A percentile compares a stretch with the other conserved stretches of the same genome.
phyloP scores from a whole-genome alignment of 2,329 filamentous ascomycete species.

The Neofusicoccum sp. region DNA sequence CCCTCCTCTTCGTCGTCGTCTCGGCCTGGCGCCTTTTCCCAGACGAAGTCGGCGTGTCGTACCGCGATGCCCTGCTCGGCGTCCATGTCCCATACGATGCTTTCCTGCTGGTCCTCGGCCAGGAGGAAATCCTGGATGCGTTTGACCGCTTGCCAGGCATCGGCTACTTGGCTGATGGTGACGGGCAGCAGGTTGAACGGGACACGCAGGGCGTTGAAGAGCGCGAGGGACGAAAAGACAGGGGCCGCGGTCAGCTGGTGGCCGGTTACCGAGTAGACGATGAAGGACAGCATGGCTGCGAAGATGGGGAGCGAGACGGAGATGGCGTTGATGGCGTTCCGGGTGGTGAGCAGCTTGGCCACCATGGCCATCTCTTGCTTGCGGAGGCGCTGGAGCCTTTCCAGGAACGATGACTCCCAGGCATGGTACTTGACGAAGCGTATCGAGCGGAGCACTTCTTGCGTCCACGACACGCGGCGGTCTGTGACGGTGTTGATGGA shows the following conservation, averaged over 20 bases:
- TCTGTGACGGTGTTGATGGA: constrained; percentile 86
- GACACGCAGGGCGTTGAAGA: constrained; percentile 90
- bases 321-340: constrained; percentile 82
- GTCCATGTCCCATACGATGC: constrained; percentile 59
- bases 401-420: constrained; percentile 86
- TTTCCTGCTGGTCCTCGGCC: constrained; percentile 79
- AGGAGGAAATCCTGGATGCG: constrained; percentile 87
- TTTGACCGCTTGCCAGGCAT: constrained; percentile 65
- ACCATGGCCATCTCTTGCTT: constrained; percentile 77
- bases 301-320: constrained; percentile 89
- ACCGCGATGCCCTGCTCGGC: constrained; percentile 66
- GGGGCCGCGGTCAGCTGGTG: constrained; percentile 72
- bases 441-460: constrained; percentile 82
- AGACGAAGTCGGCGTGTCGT: constrained; percentile 76
- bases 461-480: constrained; percentile 80
- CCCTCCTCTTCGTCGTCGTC: constrained; percentile 35
- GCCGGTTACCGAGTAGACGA: constrained; percentile 68
- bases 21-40: constrained; percentile 70
- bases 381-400: constrained; percentile 73
- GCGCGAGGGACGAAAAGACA: constrained; percentile 88
- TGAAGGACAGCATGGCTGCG: constrained; percentile 91
- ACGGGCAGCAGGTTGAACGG: constrained; percentile 87
- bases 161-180: constrained; percentile 85
- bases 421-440: constrained; percentile 90
- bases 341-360: constrained; percentile 77